These are phyloP conservation scores for Auricularia sp. DNA, from an alignment of 768 basidiomycete species.

Conservation along the genomic window DNA sequence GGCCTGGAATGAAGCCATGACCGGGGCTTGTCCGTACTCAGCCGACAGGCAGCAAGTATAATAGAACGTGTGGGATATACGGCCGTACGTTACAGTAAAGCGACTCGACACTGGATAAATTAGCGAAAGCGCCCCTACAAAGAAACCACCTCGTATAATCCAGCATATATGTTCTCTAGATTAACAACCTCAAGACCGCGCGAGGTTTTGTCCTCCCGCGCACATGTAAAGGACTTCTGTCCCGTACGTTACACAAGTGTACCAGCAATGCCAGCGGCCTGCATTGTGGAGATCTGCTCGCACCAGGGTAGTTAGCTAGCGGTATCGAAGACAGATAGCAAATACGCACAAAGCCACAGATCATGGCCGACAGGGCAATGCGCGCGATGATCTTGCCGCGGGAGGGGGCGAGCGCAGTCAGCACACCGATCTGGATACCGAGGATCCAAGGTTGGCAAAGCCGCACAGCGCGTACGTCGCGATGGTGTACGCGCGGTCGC, in stretches of 20 bases:
- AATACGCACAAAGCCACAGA: conserved; percentile 47
- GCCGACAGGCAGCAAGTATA: too few relatives aligned
- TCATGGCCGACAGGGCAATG: conserved; percentile 57
- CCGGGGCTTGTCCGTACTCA: too few relatives aligned
- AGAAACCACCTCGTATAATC: too few relatives aligned
- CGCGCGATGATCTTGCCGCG: conserved; percentile 61
- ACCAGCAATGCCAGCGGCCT: conserved; percentile 50
- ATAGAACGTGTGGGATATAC: too few relatives aligned
- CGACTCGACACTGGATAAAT: too few relatives aligned
- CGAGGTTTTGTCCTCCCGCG: too few relatives aligned
- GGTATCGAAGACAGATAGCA: background rate
- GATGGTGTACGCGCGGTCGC: conserved; percentile 68
- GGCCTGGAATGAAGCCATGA: too few relatives aligned
- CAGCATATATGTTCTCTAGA: too few relatives aligned
- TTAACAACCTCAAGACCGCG: too few relatives aligned
- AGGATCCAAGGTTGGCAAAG: conserved; percentile 82
- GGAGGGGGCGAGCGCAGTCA: conserved; percentile 58
- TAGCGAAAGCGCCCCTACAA: too few relatives aligned
- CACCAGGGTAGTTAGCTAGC: background rate
- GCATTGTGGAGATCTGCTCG: conserved; percentile 29
- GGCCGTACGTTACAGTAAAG: too few relatives aligned
- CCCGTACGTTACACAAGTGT: conserved; percentile 15
- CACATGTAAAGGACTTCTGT: too few relatives aligned
- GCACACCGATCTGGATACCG: conserved; percentile 78
- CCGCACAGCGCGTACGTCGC: conserved; percentile 84